Conservation (phyloP, 2,329 filamentous ascomycete species). For the Sclerotinia sclerotiorum region DNA sequence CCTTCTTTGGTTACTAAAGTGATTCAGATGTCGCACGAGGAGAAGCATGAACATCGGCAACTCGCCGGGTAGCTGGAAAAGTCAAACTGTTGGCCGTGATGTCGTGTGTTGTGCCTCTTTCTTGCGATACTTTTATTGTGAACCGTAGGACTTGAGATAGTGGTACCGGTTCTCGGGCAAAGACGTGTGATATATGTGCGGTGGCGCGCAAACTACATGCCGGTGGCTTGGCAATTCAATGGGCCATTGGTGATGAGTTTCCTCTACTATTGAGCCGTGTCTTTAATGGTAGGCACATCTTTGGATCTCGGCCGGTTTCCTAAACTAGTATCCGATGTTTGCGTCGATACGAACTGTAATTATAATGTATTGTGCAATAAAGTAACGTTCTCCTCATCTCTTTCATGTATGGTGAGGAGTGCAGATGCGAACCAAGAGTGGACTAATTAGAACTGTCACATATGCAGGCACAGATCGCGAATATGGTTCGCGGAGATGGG, state of each 20-base stretch:
- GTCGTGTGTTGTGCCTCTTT: slow-evolving; percentile 3
- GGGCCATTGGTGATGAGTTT: background rate
- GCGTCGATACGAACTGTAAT: slow-evolving; percentile 1
- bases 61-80: slow-evolving; percentile 15
- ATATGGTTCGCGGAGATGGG: slow-evolving; percentile 3
- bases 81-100: background rate
- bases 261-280: background rate
- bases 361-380: slow-evolving; percentile 4
- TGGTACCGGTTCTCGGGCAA: slow-evolving; percentile 9
- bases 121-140: slow-evolving; percentile 6
- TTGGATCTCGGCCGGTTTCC: background rate
- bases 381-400: slow-evolving; percentile 16
- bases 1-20: background rate
- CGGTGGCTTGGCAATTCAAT: slow-evolving; percentile 2
- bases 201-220: background rate
- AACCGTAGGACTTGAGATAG: background rate
- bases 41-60: slow-evolving; percentile 2
- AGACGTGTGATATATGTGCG: slow-evolving; percentile 2
- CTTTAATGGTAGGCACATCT: background rate
- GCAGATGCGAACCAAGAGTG: slow-evolving; percentile 4
- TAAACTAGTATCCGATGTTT: background rate
- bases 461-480: slow-evolving; percentile 18
- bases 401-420: background rate
- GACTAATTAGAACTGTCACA: background rate
- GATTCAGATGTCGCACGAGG: slow-evolving; percentile 4